phyloP scores from a whole-genome alignment of 2,329 filamentous ascomycete species.

The Furcasterigmium furcatum region DNA sequence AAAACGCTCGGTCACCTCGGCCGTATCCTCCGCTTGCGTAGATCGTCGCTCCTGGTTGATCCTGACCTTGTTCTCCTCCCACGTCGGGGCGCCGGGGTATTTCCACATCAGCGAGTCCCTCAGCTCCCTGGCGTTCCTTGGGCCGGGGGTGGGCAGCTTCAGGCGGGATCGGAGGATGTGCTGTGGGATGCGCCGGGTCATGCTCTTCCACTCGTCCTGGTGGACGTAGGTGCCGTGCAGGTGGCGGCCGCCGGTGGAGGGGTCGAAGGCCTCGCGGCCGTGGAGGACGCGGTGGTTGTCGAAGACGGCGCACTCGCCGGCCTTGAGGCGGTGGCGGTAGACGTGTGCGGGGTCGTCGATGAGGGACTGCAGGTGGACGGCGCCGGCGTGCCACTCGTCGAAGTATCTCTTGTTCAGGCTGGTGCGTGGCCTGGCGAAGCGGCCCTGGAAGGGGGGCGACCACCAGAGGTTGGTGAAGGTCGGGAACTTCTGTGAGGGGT shows the following conservation, averaged over 20 bases:
- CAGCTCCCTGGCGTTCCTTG: no score
- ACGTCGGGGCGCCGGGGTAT: no score
- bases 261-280: slow-evolving; percentile 74
- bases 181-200: slow-evolving; percentile 3
- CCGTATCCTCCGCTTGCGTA: no score
- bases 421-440: slow-evolving; percentile 35
- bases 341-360: slow-evolving; percentile 58
- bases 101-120: no score
- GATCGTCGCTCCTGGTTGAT: no score
- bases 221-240: slow-evolving; percentile 83
- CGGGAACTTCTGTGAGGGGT: slow-evolving; percentile 11
- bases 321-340: slow-evolving; percentile 69
- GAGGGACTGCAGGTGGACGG: slow-evolving; percentile 51
- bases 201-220: slow-evolving; percentile 38
- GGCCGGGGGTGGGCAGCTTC: no score
- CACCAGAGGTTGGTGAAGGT: slow-evolving; percentile 43
- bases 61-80: no score
- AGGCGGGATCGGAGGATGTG: slow-evolving; percentile 27
- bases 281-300: slow-evolving; percentile 85
- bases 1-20: no score
- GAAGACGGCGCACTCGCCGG: slow-evolving; percentile 91
- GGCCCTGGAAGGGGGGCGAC: slow-evolving; percentile 77
- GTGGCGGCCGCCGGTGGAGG: slow-evolving; percentile 67
- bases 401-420: no score
- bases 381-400: slow-evolving; percentile 44